phyloP scores from a whole-genome alignment of 1,139 yeast genomes.

The Geotrichum bryndzae region DNA sequence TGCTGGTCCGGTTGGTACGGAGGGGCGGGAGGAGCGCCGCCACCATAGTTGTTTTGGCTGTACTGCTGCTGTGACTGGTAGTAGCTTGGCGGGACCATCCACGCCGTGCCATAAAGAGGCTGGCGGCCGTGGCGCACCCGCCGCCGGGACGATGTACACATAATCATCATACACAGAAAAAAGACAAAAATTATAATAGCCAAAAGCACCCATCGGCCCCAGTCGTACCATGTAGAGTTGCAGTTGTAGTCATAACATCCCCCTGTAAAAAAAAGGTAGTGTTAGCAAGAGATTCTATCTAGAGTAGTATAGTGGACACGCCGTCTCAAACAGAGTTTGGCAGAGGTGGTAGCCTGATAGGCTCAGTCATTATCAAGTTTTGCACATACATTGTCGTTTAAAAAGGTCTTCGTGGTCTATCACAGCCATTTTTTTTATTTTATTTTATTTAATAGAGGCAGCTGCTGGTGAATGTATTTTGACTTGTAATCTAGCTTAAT shows the following conservation, averaged over 20 bases:
- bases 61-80: constrained; percentile 63
- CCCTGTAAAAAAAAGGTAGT: not conserved
- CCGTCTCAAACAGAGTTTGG: not conserved
- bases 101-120: constrained; percentile 78
- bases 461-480: not conserved
- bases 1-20: constrained; percentile 46
- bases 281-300: not conserved
- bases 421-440: not conserved
- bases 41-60: constrained; percentile 29
- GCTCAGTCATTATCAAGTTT: not conserved
- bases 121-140: constrained; percentile 56
- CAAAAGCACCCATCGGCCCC: constrained; percentile 48
- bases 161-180: constrained; percentile 45
- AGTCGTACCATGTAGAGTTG: constrained; percentile 5
- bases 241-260: not conserved
- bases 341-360: too few relatives aligned
- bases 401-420: not conserved
- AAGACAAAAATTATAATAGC: constrained; percentile 46
- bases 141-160: constrained; percentile 45
- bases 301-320: not conserved
- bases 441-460: not conserved
- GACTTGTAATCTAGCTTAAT: not conserved
- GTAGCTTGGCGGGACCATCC: constrained; percentile 92
- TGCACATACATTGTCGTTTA: constrained; percentile 13
- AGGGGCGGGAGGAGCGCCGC: constrained; percentile 30